Conservation (phyloP, 1,284 basidiomycete species). For the Malassezia slooffiae region DNA sequence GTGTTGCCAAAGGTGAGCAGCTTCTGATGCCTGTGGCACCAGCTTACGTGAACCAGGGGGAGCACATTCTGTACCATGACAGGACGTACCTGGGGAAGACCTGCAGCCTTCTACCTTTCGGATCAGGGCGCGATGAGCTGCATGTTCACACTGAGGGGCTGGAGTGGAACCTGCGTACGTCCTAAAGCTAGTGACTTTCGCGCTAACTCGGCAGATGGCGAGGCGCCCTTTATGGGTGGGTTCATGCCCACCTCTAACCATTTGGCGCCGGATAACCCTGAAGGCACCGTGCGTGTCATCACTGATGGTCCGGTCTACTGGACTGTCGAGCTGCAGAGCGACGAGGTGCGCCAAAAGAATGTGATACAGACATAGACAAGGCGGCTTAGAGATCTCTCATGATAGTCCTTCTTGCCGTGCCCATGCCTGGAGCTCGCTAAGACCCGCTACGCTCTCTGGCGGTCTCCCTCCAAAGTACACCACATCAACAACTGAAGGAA, state of each 20-base stretch:
- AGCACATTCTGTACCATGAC: conserved; percentile 66
- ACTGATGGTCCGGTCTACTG: conserved; percentile 79
- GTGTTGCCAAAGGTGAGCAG: conserved; percentile 62
- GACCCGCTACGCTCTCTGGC: too few relatives aligned
- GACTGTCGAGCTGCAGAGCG: conserved; percentile 56
- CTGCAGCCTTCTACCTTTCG: conserved; percentile 84
- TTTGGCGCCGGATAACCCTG: conserved; percentile 46
- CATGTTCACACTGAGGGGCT: conserved; percentile 70
- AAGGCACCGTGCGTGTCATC: conserved; percentile 57
- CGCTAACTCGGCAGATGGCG: conserved; percentile 5
- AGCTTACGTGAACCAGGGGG: conserved; percentile 53
- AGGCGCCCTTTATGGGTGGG: conserved; percentile 30
- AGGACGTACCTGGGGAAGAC: conserved; percentile 67
- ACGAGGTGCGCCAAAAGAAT: too few relatives aligned
- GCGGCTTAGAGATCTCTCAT: too few relatives aligned
- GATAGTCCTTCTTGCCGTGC: too few relatives aligned
- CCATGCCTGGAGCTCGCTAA: too few relatives aligned
- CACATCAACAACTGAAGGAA: too few relatives aligned
- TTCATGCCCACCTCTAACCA: conserved; percentile 82
- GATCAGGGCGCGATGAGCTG: conserved; percentile 54
- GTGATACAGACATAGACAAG: too few relatives aligned
- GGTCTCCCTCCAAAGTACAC: too few relatives aligned
- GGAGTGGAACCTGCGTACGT: conserved; percentile 75
- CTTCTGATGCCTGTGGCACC: too few relatives aligned
- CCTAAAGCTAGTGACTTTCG: not conserved